phyloP scores from a whole-genome alignment of 2,329 filamentous ascomycete species.

The Exophiala sp. region DNA sequence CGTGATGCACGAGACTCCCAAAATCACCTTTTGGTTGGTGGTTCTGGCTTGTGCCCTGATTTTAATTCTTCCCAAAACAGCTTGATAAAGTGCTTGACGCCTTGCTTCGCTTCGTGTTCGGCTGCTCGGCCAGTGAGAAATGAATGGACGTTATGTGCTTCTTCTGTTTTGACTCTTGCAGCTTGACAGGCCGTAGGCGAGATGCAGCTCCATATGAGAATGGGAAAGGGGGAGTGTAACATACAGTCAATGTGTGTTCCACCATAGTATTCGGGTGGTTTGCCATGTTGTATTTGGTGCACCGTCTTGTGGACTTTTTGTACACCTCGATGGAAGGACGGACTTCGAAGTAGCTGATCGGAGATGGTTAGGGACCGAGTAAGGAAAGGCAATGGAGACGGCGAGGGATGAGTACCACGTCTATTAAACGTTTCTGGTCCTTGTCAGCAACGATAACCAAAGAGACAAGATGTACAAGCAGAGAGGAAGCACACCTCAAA shows the following conservation, averaged over 20 bases:
- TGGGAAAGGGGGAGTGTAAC: slow-evolving; percentile 8
- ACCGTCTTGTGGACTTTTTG: slow-evolving; percentile 40
- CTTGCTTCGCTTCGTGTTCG: slow-evolving; percentile 23
- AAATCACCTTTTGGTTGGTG: slow-evolving; percentile 17
- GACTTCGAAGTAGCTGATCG: slow-evolving; percentile 38
- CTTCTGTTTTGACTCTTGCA: too few species aligned
- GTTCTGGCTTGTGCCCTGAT: slow-evolving; percentile 37
- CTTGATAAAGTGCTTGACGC: slow-evolving; percentile 33
- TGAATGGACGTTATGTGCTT: not conserved
- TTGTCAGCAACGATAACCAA: slow-evolving; percentile 8
- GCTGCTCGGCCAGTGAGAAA: slow-evolving; percentile 3
- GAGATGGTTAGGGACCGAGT: not conserved
- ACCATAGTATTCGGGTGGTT: slow-evolving; percentile 40
- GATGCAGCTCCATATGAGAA: not conserved
- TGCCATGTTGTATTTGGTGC: slow-evolving; percentile 39
- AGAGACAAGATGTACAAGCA: not conserved
- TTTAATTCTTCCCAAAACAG: slow-evolving; percentile 42
- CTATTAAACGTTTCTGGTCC: slow-evolving; percentile 19
- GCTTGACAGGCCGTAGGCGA: too few species aligned
- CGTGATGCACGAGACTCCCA: not conserved
- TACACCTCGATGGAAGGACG: slow-evolving; percentile 41
- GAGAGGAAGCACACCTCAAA: slow-evolving; percentile 22
- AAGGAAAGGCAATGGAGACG: not conserved
- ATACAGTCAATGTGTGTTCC: slow-evolving; percentile 38
- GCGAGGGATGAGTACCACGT: slow-evolving; percentile 14